phyloP scores from a whole-genome alignment of 257 asterid genomes.

The Salvia miltiorrhiza region DNA sequence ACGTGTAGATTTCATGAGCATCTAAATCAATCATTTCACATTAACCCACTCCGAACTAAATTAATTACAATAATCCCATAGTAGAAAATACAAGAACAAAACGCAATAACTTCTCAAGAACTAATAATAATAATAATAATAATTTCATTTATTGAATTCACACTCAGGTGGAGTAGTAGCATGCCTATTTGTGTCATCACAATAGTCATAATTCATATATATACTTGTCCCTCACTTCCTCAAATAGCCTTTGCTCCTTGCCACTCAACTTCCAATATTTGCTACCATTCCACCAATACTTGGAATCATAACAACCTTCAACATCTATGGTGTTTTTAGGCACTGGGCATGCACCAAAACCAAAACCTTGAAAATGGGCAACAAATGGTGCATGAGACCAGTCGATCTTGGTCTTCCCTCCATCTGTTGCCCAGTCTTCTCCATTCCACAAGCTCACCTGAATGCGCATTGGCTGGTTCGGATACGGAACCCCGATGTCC shows the following conservation, averaged over 20 bases:
- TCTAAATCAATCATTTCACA: too few species aligned
- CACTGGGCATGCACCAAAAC: constrained; percentile 31
- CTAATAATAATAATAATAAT: neutral
- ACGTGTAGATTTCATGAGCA: too few species aligned
- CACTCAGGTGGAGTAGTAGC: constrained; percentile 51
- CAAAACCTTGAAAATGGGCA: constrained; percentile 47
- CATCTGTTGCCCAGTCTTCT: constrained; percentile 64
- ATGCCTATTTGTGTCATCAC: constrained; percentile 40
- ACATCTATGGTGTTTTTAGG: neutral
- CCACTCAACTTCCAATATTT: constrained; percentile 30
- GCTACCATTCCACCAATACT: constrained; percentile 42
- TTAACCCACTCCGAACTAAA: too few species aligned
- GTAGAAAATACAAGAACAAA: too few species aligned
- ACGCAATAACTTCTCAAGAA: neutral
- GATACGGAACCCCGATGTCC: constrained; percentile 39
- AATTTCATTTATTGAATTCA: neutral
- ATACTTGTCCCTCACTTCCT: constrained; percentile 25
- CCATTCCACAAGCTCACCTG: constrained; percentile 61
- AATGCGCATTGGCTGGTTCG: constrained; percentile 52
- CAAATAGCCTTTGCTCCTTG: neutral
- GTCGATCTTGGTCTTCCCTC: constrained; percentile 45
- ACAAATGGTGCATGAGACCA: constrained; percentile 61
- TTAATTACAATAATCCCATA: too few species aligned
- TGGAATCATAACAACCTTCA: constrained; percentile 20
- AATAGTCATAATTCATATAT: constrained; percentile 60